These are phyloP conservation scores for Ilyonectria sp. DNA, from an alignment of 2,329 filamentous ascomycete species.

Conservation along the genomic window DNA sequence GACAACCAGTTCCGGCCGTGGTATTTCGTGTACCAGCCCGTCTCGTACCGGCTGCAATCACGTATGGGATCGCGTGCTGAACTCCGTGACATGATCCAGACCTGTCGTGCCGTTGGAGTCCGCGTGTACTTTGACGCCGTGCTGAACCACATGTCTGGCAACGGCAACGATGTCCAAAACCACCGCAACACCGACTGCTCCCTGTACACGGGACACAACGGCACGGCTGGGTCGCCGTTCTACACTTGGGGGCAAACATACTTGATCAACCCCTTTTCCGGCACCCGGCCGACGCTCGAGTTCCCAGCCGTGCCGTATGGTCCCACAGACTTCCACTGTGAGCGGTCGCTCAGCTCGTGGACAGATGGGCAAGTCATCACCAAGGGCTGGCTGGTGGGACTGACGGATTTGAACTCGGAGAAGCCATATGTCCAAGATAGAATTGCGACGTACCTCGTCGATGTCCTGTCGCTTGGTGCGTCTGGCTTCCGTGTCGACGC, in stretches of 20 bases:
- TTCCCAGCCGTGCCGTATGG: constrained; percentile 11
- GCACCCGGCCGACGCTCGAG: constrained; percentile 10
- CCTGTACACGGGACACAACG: constrained; percentile 13
- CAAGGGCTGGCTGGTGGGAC: constrained; percentile 15
- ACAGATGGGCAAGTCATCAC: constrained; percentile 17
- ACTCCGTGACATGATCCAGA: constrained; percentile 10
- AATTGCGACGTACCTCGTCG: constrained; percentile 16
- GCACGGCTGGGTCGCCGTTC: constrained; percentile 10
- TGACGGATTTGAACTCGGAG: constrained; percentile 15
- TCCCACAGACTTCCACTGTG: constrained; percentile 15
- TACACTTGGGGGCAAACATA: constrained; percentile 16
- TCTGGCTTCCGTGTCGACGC: constrained; percentile 14
- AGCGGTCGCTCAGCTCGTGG: constrained; percentile 16
- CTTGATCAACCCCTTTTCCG: constrained; percentile 13
- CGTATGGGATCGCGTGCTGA: constrained; percentile 13
- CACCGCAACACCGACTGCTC: constrained; percentile 18
- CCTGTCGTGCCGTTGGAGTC: constrained; percentile 15
- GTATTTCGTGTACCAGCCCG: constrained; percentile 15
- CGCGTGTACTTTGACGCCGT: constrained; percentile 13
- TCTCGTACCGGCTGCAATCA: constrained; percentile 10
- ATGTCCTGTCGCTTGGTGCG: constrained; percentile 13
- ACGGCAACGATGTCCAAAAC: constrained; percentile 15
- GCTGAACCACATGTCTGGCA: constrained; percentile 16
- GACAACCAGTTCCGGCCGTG: constrained; percentile 18
- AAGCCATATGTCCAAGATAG: constrained; percentile 16